Evolutionary conservation across 345 rosid species (phyloP), one percentile per base, ranked within the genome.

Genomic region (Pseudoturritis turrita): DNA sequence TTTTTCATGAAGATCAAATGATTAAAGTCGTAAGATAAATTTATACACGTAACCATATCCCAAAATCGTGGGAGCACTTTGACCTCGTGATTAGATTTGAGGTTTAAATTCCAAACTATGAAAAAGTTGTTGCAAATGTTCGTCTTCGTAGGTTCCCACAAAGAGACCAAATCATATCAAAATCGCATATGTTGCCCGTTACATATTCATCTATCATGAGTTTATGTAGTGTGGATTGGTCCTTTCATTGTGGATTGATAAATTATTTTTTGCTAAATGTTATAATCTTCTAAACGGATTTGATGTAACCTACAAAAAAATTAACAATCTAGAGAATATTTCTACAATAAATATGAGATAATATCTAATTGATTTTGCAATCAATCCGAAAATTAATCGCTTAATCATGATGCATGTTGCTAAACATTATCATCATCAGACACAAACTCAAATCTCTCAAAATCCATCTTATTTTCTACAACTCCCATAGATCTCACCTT

Each of bases 111-210:
- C 59, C 41, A 70, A 62, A 50, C 61, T 39, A 26, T 61, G 44
- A 61, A 39, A 17, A 50, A 61, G 43, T 61, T 61, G 53, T 51
- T 28, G 44, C 44, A 51, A 15, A 50, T 60, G 41, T 22, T 25
- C 75, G n/a, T 59, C 67, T 50, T 71, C 43, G 51, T 60, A 49
- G 52, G 52, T 60, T 71, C 60, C 41, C 44, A 68, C 54, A 40
- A 25, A 52, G 5, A 40, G 2, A 23, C 21, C 36, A 60, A 37
- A 59, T 39, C 6, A 39, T 40, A 67, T 25, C 40, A 40, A 37
- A 39, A 7, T 67, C 62, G 18, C 15, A 17, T 46, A 45, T 59
- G n/a, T 41, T 58, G 28, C 45, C 54, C 10, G 28, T 35, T 56
- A 6, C 2, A 33, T 33, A 8, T 69, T 15, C 21, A 26, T 26